Conservation (phyloP, 306 rosid genomes). For the Begonia fuchsioides region DNA sequence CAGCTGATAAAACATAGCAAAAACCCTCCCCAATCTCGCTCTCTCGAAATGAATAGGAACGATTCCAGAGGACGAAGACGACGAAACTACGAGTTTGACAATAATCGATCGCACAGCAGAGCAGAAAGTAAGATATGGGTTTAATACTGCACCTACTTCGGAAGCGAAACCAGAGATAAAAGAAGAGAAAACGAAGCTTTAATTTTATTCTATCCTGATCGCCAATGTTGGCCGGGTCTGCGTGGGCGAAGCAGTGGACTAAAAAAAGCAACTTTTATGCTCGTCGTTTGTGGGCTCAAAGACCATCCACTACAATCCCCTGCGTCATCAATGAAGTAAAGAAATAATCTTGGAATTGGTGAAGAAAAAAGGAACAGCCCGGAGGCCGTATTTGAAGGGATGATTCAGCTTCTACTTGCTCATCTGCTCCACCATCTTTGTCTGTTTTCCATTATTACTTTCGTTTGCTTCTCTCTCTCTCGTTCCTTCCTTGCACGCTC, state of each 20-base stretch:
- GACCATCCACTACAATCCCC: no score
- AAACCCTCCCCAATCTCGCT: slow-evolving; percentile 28
- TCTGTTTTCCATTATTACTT: no score
- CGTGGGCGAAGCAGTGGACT: not conserved
- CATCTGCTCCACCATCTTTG: no score
- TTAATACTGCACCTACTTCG: not conserved
- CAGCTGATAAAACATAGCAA: slow-evolving; percentile 51
- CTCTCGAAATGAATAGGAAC: slow-evolving; percentile 8
- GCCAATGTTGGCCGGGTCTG: slow-evolving; percentile 1
- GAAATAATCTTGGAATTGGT: no score
- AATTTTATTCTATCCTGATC: not conserved
- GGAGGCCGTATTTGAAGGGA: no score
- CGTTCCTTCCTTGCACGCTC: no score
- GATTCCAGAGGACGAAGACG: slow-evolving; percentile 1
- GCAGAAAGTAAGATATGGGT: not conserved
- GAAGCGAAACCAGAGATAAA: not conserved
- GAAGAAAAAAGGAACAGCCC: no score
- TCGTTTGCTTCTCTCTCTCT: no score
- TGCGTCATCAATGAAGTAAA: no score
- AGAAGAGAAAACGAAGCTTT: not conserved
- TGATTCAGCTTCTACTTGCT: no score
- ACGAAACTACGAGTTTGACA: no score
- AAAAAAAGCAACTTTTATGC: slow-evolving; percentile 5
- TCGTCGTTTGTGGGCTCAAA: slow-evolving; percentile 1
- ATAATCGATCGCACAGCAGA: not conserved